Evolutionary conservation across 2,329 filamentous ascomycete genomes (phyloP), one percentile per base, ranked within the genome.

Genomic region (Trichoderma sp.): DNA sequence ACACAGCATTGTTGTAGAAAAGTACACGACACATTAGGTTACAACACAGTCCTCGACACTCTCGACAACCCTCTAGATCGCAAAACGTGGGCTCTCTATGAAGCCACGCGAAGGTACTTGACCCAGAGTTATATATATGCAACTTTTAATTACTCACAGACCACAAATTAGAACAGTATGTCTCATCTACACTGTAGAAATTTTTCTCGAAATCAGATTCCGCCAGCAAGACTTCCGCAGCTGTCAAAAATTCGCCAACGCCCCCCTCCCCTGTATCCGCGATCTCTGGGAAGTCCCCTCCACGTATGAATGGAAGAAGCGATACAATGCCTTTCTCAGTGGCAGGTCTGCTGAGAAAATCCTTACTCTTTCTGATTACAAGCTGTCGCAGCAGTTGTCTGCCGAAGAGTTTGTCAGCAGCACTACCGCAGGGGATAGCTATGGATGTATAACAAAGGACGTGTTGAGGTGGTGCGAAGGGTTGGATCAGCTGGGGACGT

Each of bases 251-350:
- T 70, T 69, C 27, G 14, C 29, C 52, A n/a, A 19, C 19, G 24
- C 69, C 2, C 70, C 66, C 5, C 71, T 72, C 19, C 72, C 71
- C 10, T 72, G 71, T 43, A 71, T 74, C 27, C 76, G 72, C 35
- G 72, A 71, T 19, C 65, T 72, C 19, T 72, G 72, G 72, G 70
- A 71, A 43, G 61, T 70, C 4, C 53, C 57, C 16, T 71, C 70
- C 10, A 70, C 70, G 16, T 65, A 59, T 35, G 68, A 70, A 33
- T 71, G 70, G 70, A 60, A 56, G 8, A 69, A 29, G 43, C 59
- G 68, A 1, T 65, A 71, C 27, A 52, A 31, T 19, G 58, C 35
- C 3, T 62, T 62, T 21, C 40, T 68, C 29, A 58, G 66, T 37
- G 24, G 35, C 19, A 35, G 66, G 24, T 24, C 58, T 21, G 31